Conservation (phyloP, 192 early-diverging fungal species). For the Neocallimastix lanati region DNA sequence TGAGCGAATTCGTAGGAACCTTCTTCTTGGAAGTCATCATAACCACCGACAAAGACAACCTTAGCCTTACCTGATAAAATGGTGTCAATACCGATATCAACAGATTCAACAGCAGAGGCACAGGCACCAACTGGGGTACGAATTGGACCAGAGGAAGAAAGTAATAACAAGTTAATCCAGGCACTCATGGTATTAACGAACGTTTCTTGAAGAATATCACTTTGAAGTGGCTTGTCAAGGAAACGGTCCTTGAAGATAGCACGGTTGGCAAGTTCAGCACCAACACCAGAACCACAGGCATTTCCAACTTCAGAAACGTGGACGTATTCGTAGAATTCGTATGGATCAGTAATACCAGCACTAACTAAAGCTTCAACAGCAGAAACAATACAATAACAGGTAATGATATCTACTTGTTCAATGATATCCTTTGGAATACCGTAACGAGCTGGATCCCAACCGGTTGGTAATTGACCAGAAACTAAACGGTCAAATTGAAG, state of each 20-base stretch:
- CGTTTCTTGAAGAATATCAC: constrained; percentile 86
- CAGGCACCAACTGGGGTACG: constrained; percentile 86
- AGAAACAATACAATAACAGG: constrained; percentile 70
- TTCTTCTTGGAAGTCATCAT: constrained; percentile 86
- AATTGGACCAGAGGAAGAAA: constrained; percentile 83
- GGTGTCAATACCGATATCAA: constrained; percentile 84
- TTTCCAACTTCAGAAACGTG: constrained; percentile 89
- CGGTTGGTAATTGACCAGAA: constrained; percentile 84
- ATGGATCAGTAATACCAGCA: constrained; percentile 89
- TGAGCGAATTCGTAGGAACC: constrained; percentile 85
- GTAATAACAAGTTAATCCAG: constrained; percentile 91
- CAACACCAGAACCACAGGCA: constrained; percentile 73
- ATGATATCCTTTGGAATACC: constrained; percentile 84
- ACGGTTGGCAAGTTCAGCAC: constrained; percentile 60
- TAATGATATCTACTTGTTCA: constrained; percentile 77
- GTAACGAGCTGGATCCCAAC: constrained; percentile 82
- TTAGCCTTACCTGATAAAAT: constrained; percentile 80
- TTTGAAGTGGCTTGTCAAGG: constrained; percentile 64
- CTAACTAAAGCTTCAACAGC: constrained; percentile 81
- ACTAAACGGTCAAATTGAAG: constrained; percentile 76
- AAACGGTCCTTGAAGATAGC: constrained; percentile 63
- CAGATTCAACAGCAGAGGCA: constrained; percentile 73
- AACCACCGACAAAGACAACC: constrained; percentile 80
- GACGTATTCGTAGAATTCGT: constrained; percentile 92
- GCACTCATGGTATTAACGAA: constrained; percentile 91